Percentiles rank a stretch among this genome's conserved stretches.
phyloP scores from a whole-genome alignment of 2,329 filamentous ascomycete genomes.

The Cladosporium sp. region DNA sequence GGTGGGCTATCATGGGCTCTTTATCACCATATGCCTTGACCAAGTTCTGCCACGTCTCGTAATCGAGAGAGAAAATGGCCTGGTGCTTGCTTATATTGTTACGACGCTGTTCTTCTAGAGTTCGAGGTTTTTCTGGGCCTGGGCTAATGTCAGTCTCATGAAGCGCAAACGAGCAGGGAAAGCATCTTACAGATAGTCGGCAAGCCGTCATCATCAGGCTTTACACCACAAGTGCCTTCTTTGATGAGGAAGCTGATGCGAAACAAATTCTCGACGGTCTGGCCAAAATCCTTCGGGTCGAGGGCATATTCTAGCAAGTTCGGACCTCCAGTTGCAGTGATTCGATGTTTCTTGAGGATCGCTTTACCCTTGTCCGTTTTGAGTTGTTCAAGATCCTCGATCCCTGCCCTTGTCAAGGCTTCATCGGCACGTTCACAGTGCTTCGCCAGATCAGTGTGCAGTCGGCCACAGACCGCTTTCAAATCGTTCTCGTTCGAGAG shows the following conservation, averaged over 20 bases:
- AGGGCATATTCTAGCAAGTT: conserved; percentile 81
- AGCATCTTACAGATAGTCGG: conserved; percentile 71
- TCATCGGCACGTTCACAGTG: conserved; percentile 31
- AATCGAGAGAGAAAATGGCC: conserved; percentile 82
- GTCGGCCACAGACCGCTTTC: conserved; percentile 69
- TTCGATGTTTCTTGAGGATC: conserved; percentile 55
- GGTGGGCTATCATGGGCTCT: conserved; percentile 79
- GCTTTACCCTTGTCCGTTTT: conserved; percentile 33
- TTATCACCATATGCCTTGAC: conserved; percentile 69
- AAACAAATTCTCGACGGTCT: conserved; percentile 95
- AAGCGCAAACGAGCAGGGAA: background rate
- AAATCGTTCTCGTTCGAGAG: conserved; percentile 73
- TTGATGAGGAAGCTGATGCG: conserved; percentile 91
- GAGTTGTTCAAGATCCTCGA: conserved; percentile 26
- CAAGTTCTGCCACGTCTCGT: conserved; percentile 72
- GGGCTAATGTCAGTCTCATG: conserved; percentile 14
- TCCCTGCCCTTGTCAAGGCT: conserved; percentile 16
- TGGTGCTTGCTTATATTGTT: conserved; percentile 61
- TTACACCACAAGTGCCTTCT: conserved; percentile 72
- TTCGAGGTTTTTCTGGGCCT: conserved; percentile 43
- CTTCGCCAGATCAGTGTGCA: conserved; percentile 54
- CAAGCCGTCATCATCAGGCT: conserved; percentile 63
- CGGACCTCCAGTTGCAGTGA: conserved; percentile 65
- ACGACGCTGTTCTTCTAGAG: conserved; percentile 48
- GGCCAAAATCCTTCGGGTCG: conserved; percentile 83